Conservation (phyloP, 768 basidiomycete species). For the Polyporus arcularius region DNA sequence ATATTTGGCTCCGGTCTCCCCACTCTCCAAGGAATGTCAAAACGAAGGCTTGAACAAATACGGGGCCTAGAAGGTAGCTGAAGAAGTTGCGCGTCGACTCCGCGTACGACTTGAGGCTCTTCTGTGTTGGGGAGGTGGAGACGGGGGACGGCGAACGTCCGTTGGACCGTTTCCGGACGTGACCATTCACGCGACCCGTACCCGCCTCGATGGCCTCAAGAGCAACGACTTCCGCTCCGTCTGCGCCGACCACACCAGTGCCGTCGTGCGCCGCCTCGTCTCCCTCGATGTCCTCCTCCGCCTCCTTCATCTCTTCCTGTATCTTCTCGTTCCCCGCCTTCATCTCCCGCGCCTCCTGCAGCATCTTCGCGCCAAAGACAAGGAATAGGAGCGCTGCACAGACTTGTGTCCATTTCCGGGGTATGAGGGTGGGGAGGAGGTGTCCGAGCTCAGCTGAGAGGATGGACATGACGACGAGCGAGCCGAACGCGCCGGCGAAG, state of each 20-base stretch:
- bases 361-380: conserved; percentile 88
- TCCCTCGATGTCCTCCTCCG: conserved; percentile 92
- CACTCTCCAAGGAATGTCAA: conserved; percentile 99
- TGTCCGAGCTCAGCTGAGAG: conserved; percentile 94
- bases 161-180: conserved; percentile 11
- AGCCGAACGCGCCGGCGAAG: conserved; percentile 86
- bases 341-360: conserved; percentile 84
- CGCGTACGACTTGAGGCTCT: conserved; percentile 29
- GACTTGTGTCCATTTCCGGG: conserved; percentile 51
- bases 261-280: conserved; percentile 61
- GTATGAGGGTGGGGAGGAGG: conserved; percentile 82
- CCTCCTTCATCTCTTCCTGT: conserved; percentile 92
- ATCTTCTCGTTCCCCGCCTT: conserved; percentile 76
- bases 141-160: conserved; percentile 17
- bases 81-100: conserved; percentile 84
- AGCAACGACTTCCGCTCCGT: conserved; percentile 51
- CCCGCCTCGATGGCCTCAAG: conserved; percentile 82
- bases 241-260: conserved; percentile 33
- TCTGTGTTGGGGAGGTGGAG: conserved; percentile 20
- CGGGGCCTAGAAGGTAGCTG: conserved; percentile 82
- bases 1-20: conserved; percentile 97
- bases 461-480: conserved; percentile 90
- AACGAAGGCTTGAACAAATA: conserved; percentile 93
- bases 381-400: conserved; percentile 83
- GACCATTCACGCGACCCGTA: conserved; percentile 48